phyloP scores from a whole-genome alignment of 805 yeast genomes.

The Ogataea siamensis region DNA sequence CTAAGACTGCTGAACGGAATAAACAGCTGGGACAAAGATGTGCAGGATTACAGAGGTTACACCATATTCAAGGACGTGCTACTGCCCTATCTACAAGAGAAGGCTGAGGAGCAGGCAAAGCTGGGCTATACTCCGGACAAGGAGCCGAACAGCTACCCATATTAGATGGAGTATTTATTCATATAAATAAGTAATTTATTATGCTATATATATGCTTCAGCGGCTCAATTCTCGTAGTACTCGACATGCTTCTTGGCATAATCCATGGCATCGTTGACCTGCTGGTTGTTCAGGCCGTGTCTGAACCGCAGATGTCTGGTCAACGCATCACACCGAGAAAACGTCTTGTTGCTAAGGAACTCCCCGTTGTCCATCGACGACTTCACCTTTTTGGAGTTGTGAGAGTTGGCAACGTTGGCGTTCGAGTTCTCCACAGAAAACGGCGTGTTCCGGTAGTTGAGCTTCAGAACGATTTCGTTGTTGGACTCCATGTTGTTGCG shows the following conservation, averaged over 20 bases:
- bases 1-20: constrained; percentile 58
- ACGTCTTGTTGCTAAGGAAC: constrained; percentile 55
- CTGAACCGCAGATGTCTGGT: constrained; percentile 91
- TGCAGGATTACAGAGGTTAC: constrained; percentile 59
- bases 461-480: constrained; percentile 40
- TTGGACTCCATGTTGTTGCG: constrained; percentile 41
- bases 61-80: constrained; percentile 50
- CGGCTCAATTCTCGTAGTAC: constrained; percentile 37
- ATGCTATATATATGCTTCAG: constrained; percentile 12
- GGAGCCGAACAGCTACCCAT: constrained; percentile 45
- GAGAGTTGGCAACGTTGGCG: constrained; percentile 32
- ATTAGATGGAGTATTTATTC: constrained; percentile 21
- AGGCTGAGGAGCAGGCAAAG: constrained; percentile 47
- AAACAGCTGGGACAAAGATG: constrained; percentile 58
- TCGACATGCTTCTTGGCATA: constrained; percentile 79
- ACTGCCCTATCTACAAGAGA: constrained; percentile 51
- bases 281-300: constrained; percentile 68
- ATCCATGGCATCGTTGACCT: constrained; percentile 68
- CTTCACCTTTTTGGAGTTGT: constrained; percentile 39
- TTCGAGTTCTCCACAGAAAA: constrained; percentile 31
- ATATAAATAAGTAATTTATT: constrained; percentile 4
- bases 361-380: constrained; percentile 28
- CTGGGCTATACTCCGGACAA: constrained; percentile 39
- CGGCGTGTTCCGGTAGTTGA: constrained; percentile 27
- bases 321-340: constrained; percentile 90